Base-by-base conservation (phyloP, 2,329 filamentous ascomycete species). In the Fusarium tanahbumbuense region DNA sequence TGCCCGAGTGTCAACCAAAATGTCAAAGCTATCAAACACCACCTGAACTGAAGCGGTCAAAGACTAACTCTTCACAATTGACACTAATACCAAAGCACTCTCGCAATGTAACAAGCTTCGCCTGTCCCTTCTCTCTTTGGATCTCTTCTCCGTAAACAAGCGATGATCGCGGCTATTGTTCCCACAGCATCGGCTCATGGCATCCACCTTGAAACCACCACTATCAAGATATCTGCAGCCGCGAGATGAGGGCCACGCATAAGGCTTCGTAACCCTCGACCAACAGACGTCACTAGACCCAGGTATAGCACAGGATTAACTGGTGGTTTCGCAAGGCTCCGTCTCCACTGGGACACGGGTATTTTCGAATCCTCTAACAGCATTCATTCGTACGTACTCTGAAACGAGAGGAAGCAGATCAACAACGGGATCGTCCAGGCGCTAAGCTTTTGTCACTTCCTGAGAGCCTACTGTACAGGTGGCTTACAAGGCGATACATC, bases 351-450 rank as follows among this genome's bases (percentile, higher is more conserved):
- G 45, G 45, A 56, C 25, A 61, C 52, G 22, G 48, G 50, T 64
- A 47, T 71, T 72, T 47, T 41, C 23, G 53, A 58, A 55, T 50
- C 40, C 47, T 68, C 54, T 60, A 47, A 60, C 44, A 59, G 54
- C 47, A 65, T 37, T 54, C 59, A 52, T 37, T 37, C 32, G 32
- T 25, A 27, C 49, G 49, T 52, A 52, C 52, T 75, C 70, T 74
- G 73, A 75, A 75, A 75, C 73, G 28, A 30, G 54, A 65, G n/a
- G 55, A 54, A 53, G 60, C 59, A 70, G 71, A 75, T 75, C 70
- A 67, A 66, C 27, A 37, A 32, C 53, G 48, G 53, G 64, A 73
- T 73, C 71, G 64, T 61, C 72, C 60, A 62, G 44, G 55, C 63
- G 59, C 57, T 71, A 67, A 67, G 52, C 40, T 53, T 53, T 61